phyloP scores from a whole-genome alignment of 495 filamentous ascomycete genomes.

The Physcia stellaris region DNA sequence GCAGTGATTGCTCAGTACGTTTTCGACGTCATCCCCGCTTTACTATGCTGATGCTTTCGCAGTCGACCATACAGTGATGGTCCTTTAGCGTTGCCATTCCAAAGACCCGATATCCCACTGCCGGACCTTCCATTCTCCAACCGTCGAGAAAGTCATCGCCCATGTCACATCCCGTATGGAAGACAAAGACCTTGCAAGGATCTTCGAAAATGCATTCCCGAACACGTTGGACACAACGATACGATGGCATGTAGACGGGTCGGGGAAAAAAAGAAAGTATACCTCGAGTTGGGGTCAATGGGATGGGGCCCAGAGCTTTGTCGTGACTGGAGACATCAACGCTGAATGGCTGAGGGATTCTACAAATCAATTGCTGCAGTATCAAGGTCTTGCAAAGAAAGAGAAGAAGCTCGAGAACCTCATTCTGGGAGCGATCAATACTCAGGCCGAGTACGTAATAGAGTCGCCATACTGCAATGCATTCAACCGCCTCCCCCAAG shows the following conservation, averaged over 20 bases:
- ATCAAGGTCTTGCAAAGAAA: constrained; percentile 69
- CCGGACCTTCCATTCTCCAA: constrained; percentile 73
- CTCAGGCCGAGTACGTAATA: constrained; percentile 89
- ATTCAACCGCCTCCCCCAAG: constrained; percentile 82
- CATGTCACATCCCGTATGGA: constrained; percentile 67
- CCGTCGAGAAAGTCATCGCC: constrained; percentile 76
- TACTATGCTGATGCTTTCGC: too few relatives aligned
- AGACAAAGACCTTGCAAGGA: constrained; percentile 75
- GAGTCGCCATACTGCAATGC: constrained; percentile 95
- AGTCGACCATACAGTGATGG: constrained; percentile 71
- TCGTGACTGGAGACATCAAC: constrained; percentile 98
- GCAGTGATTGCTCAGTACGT: constrained; percentile 32
- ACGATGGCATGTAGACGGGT: constrained; percentile 53
- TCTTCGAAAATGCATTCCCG: constrained; percentile 96
- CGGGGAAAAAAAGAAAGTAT: constrained; percentile 25
- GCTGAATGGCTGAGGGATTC: constrained; percentile 97
- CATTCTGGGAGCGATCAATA: constrained; percentile 91
- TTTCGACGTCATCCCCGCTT: too few relatives aligned
- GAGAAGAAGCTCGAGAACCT: constrained; percentile 62
- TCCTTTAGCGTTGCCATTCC: constrained; percentile 70
- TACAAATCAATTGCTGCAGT: constrained; percentile 86
- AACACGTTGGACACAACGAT: constrained; percentile 91
- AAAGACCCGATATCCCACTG: constrained; percentile 69
- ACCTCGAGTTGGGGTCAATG: constrained; percentile 37
- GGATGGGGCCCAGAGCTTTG: constrained; percentile 80